Conservation (phyloP, 2,329 filamentous ascomycete genomes). For the Fusarium miscanthi region DNA sequence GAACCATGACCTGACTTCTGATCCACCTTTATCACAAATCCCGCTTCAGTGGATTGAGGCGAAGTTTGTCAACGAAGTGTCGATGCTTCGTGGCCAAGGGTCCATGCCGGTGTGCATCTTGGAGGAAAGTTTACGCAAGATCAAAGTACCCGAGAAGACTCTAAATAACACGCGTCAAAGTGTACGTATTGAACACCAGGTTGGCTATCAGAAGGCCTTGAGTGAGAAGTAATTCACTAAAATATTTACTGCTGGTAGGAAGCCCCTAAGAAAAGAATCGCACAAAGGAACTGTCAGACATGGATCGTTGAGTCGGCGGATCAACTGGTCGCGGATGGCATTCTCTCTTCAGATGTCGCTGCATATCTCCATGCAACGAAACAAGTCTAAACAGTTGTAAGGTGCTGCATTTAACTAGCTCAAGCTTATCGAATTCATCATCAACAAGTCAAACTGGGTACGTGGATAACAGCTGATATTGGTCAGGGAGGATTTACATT, state of each 20-base stretch:
- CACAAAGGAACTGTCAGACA: conserved; percentile 17
- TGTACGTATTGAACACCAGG: not conserved
- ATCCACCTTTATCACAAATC: not conserved
- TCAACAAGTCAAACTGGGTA: accelerated
- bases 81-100: accelerated
- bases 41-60: not conserved
- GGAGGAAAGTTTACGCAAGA: not conserved
- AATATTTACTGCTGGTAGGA: accelerated
- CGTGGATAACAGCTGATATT: accelerated
- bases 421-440: accelerated
- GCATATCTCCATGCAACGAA: not conserved
- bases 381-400: not conserved
- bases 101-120: accelerated
- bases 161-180: accelerated
- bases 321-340: not conserved
- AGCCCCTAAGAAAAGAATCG: not conserved
- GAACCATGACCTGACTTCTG: not conserved
- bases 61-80: accelerated
- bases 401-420: accelerated
- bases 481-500: accelerated
- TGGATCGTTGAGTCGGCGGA: conserved; percentile 13
- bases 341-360: not conserved
- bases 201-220: accelerated
- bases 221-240: accelerated
- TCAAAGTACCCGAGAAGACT: not conserved